phyloP scores from a whole-genome alignment of 352 stramenopile genomes.

The Peronospora destructor region DNA sequence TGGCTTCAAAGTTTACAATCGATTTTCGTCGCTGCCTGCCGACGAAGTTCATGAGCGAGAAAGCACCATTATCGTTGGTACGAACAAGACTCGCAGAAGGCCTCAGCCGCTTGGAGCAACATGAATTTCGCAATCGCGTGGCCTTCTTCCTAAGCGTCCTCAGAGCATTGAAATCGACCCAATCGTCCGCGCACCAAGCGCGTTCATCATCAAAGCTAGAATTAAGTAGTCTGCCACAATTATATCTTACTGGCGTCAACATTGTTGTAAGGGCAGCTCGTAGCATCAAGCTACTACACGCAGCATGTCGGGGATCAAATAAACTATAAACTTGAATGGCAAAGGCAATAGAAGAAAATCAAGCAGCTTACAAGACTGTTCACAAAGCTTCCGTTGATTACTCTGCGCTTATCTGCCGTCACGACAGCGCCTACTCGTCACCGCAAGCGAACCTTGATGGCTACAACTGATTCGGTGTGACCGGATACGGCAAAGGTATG shows the following conservation, averaged over 20 bases:
- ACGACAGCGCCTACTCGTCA: neutral
- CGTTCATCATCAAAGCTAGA: constrained; percentile 15
- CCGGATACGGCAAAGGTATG: constrained; percentile 79
- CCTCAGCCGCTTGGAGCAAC: constrained; percentile 9
- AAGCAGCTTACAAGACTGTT: neutral
- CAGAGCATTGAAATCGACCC: constrained; percentile 11
- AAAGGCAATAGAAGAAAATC: neutral
- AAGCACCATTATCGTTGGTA: constrained; percentile 11
- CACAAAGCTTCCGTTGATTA: neutral
- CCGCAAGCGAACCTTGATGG: neutral
- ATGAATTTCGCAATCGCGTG: constrained; percentile 3
- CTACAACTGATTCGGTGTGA: constrained; percentile 78
- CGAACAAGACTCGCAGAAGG: constrained; percentile 19
- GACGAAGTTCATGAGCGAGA: constrained; percentile 18
- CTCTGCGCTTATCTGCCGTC: neutral
- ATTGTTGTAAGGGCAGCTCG: neutral
- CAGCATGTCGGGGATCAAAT: neutral
- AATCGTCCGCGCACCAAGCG: constrained; percentile 8
- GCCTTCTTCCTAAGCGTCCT: constrained; percentile 16
- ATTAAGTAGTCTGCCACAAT: constrained; percentile 15
- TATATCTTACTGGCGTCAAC: neutral
- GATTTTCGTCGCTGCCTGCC: constrained; percentile 9
- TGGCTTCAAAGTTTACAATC: constrained; percentile 6
- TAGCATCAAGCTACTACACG: neutral
- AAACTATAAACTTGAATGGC: neutral